Base-by-base conservation (phyloP, 176 grass and related monocot species). In the Elymus sibiricus region DNA sequence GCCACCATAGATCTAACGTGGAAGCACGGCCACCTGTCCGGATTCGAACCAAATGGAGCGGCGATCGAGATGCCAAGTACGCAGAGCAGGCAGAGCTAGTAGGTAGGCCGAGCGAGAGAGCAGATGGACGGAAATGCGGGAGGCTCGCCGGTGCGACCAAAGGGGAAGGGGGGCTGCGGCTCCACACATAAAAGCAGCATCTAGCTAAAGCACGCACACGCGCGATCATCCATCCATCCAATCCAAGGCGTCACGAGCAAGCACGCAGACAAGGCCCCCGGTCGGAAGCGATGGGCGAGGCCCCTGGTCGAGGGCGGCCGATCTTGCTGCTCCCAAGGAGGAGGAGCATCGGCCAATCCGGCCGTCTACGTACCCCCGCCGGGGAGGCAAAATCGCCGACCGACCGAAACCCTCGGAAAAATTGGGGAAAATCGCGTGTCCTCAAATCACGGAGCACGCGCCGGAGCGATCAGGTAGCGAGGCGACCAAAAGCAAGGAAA, bases 91-190 rank as follows among this genome's bases (percentile, higher is more conserved):
- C 39, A 39, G 43, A 9, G 12, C 6, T 38, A 44, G 38, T 13
- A 44, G 11, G 11, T 44, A 4, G 43, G 43, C 2, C 43, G 43
- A 44, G 13, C 44, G 44, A 14, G 44, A 14, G 14, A 16, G 14
- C 46, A 29, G 62, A 12, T 28, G 0, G 27, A 16, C 10, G 27
- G 27, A 7, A 65, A 65, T 8, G 27, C 26, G 11, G 26, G 12
- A 1, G 0, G 13, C 9, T 0, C 11, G 1, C 5, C 62, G 12
- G 13, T 0, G 25, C 11, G 13, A 12, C 12, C 26, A 14, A 46
- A 0, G 12, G 11, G 11, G 43, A 0, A 3, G 11, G 11, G 43
- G 3, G 0, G 1, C 46, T n/a, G 2, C 46, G 0, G 46, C 14
- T 16, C n/a, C n/a, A 6, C 46, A 49, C 47, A 6, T 14, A 17